These are phyloP conservation scores for Ogataea sp. DNA, from an alignment of 805 yeast species.

Conservation along the genomic window DNA sequence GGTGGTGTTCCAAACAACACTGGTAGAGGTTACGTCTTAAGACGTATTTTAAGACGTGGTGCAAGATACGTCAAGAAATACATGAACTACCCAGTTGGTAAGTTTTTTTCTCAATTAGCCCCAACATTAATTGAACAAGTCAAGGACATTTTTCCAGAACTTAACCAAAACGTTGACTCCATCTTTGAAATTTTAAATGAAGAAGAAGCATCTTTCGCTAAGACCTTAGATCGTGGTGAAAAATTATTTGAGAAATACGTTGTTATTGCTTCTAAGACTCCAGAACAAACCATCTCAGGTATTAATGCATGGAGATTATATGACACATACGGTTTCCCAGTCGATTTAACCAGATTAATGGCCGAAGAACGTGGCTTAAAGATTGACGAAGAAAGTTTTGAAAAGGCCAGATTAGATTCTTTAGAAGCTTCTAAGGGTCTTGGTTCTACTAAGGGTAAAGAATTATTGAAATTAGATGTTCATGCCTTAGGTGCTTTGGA, in stretches of 20 bases:
- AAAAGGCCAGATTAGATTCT: conserved; percentile 80
- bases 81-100: conserved; percentile 91
- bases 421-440: conserved; percentile 93
- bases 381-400: conserved; percentile 90
- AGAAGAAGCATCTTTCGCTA: conserved; percentile 92
- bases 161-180: conserved; percentile 58
- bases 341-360: conserved; percentile 94
- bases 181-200: conserved; percentile 89
- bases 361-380: conserved; percentile 95
- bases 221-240: conserved; percentile 97
- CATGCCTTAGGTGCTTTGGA: conserved; percentile 76
- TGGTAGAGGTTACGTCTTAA: conserved; percentile 96
- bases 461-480: conserved; percentile 76
- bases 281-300: conserved; percentile 75
- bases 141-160: conserved; percentile 85
- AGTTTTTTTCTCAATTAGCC: conserved; percentile 84
- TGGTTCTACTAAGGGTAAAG: conserved; percentile 39
- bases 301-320: conserved; percentile 97
- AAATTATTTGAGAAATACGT: conserved; percentile 93
- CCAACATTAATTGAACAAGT: conserved; percentile 91
- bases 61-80: conserved; percentile 95
- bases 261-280: conserved; percentile 65
- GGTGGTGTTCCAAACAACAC: conserved; percentile 99
- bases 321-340: conserved; percentile 99
- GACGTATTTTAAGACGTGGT: conserved; percentile 97